Evolutionary conservation across 2,329 filamentous ascomycete genomes (phyloP).

Genomic region (Diaporthe sp.): DNA sequence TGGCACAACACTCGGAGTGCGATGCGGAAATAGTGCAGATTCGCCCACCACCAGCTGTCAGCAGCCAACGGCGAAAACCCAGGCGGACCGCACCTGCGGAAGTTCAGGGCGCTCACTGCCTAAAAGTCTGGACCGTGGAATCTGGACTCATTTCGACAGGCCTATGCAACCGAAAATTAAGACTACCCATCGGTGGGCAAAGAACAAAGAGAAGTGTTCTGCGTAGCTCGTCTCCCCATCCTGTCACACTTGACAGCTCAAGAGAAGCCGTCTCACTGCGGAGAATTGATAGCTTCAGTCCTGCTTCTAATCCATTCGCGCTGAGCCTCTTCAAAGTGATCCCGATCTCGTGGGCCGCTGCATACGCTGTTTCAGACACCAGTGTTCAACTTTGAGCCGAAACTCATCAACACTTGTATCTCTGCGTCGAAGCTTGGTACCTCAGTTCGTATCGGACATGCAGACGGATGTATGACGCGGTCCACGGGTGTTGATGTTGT

Average conservation of each 20-base stretch:
- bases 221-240: not conserved
- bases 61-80: not conserved
- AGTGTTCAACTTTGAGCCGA: not conserved
- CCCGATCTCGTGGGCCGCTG: not conserved
- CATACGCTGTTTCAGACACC: not conserved
- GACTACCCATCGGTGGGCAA: not conserved
- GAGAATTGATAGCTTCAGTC: not conserved
- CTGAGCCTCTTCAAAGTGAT: not conserved
- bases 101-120: not conserved
- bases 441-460: constrained; percentile 17
- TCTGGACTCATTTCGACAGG: not conserved
- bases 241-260: not conserved
- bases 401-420: not conserved
- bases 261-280: not conserved
- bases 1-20: not conserved
- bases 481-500: constrained; percentile 25
- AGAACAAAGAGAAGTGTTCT: not conserved
- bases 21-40: not conserved
- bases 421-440: not conserved
- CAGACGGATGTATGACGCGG: constrained; percentile 26
- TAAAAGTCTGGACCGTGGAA: not conserved
- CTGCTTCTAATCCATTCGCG: not conserved
- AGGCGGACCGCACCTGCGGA: not conserved
- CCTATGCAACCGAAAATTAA: not conserved
- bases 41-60: not conserved